Base-by-base conservation (phyloP, 257 asterid genomes). In the Oldenlandia corymbosa region DNA sequence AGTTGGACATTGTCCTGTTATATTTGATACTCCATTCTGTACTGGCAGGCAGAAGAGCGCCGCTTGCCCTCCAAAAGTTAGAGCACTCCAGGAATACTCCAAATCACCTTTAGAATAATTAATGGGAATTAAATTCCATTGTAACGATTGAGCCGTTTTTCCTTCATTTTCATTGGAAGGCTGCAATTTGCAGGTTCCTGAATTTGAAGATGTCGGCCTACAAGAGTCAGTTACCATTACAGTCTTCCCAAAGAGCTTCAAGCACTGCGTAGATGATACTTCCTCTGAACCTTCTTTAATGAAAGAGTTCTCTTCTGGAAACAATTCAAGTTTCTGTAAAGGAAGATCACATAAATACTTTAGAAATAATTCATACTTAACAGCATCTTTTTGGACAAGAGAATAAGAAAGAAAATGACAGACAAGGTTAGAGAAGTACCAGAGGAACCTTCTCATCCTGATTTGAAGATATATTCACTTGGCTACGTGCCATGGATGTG, bases 201-300 rank as follows among this genome's bases (percentile, higher is more conserved):
- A 31, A 42, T 68, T 65, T 7, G 77, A 43, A 71, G 75, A 46
- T 46, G 81, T 70, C 10, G 75, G 64, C 56, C 70, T 80, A 11
- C 52, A 62, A 30, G 79, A 70, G 45, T 84, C 82, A 24, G 68
- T 63, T 16, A 89, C 78, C 61, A 78, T 48, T 20, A 92, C 79
- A 0, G 91, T 92, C 87, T 85, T 81, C 14, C 99, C 97, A 45
- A 92, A 92, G 24, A 92, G 85, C 84, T 89, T 92, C 76, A 92
- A 72, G 75, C 78, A 63, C 66, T 74, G 90, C 0, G 69, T 69
- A 21, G 85, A 66, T 53, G 88, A 70, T 59, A 73, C 75, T 67
- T 81, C 89, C 0, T 58, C 74, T 1, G 81, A 76, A 28, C 76
- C 82, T 74, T 84, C 88, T 60, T 70, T 67, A 16, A 47, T 57